These are phyloP conservation scores for Pelagophyceae sp. DNA, from an alignment of 352 stramenopile genomes.

Conservation along the genomic window DNA sequence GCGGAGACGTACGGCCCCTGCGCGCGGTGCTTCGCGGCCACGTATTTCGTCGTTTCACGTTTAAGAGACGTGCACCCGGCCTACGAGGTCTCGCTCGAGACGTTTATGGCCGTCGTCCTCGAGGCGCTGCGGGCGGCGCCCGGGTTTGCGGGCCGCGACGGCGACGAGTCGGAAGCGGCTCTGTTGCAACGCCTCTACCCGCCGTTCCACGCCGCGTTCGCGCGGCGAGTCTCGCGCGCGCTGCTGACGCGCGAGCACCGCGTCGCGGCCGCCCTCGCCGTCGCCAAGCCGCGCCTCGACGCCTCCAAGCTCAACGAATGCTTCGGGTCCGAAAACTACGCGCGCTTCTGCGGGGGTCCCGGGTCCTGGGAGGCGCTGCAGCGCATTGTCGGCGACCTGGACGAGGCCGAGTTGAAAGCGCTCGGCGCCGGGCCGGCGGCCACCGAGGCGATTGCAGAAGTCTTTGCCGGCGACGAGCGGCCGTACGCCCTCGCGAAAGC, in stretches of 20 bases:
- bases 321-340: background rate
- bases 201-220: background rate
- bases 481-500: background rate
- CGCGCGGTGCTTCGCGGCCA: constrained; percentile 88
- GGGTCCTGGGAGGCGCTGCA: too few species aligned
- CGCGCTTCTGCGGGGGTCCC: background rate
- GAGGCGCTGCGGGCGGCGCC: background rate
- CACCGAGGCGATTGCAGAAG: too few species aligned
- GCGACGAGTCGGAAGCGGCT: background rate
- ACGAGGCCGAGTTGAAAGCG: too few species aligned
- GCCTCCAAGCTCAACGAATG: background rate
- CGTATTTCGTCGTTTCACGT: constrained; percentile 75
- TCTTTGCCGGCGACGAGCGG: too few species aligned
- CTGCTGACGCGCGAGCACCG: background rate
- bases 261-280: background rate
- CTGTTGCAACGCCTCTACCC: background rate
- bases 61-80: constrained; percentile 81
- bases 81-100: background rate
- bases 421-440: too few species aligned
- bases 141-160: too few species aligned
- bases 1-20: constrained; percentile 95
- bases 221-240: background rate
- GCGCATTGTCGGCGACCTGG: too few species aligned
- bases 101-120: background rate
- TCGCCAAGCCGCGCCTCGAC: background rate